Evolutionary conservation across 192 early-diverging fungal genomes (phyloP), one percentile per base, ranked within the genome.

Genomic region (Coemansia sp.): DNA sequence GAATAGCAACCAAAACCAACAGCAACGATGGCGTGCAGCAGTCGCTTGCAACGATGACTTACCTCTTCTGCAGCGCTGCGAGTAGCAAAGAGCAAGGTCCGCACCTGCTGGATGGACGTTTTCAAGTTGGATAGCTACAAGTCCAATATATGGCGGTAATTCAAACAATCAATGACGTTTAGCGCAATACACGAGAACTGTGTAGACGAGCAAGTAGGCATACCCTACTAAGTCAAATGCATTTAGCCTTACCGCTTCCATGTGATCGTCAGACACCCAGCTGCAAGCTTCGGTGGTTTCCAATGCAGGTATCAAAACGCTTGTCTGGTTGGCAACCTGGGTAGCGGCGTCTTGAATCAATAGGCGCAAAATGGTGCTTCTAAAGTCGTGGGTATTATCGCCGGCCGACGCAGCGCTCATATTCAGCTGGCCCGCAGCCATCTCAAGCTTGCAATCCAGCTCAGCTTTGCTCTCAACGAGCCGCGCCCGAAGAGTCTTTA

Each of bases 361-460:
- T 6, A 17, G 32, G 34, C 60, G 56, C 13, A 76, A 11, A 15
- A 76, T 45, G 0, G 51, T 27, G 18, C 29, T 35, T 50, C 36
- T 49, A 50, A 37, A 32, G 8, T 57, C 55, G n/a, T 23, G 21
- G 11, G 22, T 30, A 29, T 35, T 45, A 14, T n/a, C 55, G 34
- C 45, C 32, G 14, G 22, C 55, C 18, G 53, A 39, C 15, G 50
- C 51, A 0, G 66, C 45, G 18, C 39, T 64, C 40, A 60, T 54
- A 22, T 47, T 60, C 27, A 76, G 38, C 45, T 63, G 66, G 2
- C 72, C 51, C 2, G 62, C 51, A 26, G 68, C 36, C 6, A 26
- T 29, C 9, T 76, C 72, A n/a, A 76, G 23, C 21, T 61, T 61
- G 22, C 56, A 33, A 13, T 37, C 49, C 6, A 76, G 58, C 21